Percentiles rank a stretch among this genome's conserved stretches.
Conservation (phyloP, 2,329 filamentous ascomycete species). For the Blumeria graminis region DNA sequence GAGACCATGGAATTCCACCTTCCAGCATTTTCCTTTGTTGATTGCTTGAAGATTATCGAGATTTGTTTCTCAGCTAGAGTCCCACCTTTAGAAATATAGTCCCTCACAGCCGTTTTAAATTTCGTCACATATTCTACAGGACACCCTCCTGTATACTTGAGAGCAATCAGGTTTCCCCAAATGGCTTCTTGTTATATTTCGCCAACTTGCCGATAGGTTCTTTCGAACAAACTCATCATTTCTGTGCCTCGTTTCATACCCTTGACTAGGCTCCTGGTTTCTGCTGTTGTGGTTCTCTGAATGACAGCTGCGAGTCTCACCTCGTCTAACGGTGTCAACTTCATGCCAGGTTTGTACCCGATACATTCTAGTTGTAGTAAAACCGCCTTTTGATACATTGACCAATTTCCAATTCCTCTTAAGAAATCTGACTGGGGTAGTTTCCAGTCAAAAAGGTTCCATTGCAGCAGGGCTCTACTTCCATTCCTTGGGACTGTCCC, state of each 20-base stretch:
- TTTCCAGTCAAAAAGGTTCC: not conserved
- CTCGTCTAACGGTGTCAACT: not conserved
- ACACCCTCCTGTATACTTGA: not conserved
- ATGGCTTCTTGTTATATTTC: not conserved
- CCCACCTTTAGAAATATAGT: not conserved
- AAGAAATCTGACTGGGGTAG: not conserved
- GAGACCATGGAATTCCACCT: not conserved
- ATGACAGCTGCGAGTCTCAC: not conserved
- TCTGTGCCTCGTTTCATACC: not conserved
- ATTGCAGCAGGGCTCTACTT: not conserved
- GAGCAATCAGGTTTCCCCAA: not conserved
- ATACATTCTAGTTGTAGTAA: not conserved
- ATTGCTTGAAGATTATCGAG: not conserved
- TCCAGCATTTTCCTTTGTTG: not conserved
- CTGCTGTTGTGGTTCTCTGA: not conserved
- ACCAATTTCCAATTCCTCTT: not conserved
- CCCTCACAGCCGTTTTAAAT: not conserved
- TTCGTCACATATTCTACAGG: not conserved
- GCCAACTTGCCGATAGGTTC: not conserved
- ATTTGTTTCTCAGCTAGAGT: not conserved
- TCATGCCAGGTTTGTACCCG: not conserved
- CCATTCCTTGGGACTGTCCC: not conserved
- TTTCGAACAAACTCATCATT: not conserved
- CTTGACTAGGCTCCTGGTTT: not conserved
- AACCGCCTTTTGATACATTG: not conserved